These are phyloP conservation scores for Tilletia setariae DNA, from an alignment of 1,284 basidiomycete genomes.

Conservation along the genomic window DNA sequence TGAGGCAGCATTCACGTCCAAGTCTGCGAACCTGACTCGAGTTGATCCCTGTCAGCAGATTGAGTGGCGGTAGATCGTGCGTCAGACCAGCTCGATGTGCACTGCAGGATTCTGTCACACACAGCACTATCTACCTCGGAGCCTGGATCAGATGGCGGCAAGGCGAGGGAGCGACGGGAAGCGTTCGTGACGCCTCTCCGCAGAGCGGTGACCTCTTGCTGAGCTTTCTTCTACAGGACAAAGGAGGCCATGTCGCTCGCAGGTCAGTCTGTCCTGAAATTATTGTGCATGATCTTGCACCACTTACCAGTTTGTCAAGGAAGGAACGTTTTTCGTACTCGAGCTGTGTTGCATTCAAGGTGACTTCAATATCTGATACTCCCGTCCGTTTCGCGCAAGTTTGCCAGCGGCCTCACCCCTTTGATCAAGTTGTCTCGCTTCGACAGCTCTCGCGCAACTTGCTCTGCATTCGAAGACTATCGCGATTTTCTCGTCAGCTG, in stretches of 20 bases:
- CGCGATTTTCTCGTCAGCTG: neutral
- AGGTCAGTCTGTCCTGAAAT: neutral
- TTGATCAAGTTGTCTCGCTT: slow-evolving; percentile 11
- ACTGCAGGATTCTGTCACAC: neutral
- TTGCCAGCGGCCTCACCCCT: neutral
- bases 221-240: neutral
- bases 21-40: no score
- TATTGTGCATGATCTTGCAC: neutral
- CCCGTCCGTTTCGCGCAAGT: no score
- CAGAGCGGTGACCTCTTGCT: neutral
- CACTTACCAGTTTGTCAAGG: slow-evolving; percentile 12
- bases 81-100: no score
- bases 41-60: no score
- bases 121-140: neutral
- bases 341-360: neutral
- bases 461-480: slow-evolving; percentile 10
- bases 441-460: neutral
- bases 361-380: neutral
- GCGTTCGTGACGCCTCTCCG: neutral
- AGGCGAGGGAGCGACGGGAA: neutral
- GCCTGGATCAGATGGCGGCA: neutral
- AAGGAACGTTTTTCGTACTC: slow-evolving; percentile 12
- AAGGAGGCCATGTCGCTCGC: neutral
- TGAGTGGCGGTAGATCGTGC: no score
- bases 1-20: no score